Evolutionary conservation across 2,329 filamentous ascomycete genomes (phyloP), one percentile per base, ranked within the genome.

Genomic region (Colletotrichum trifolii): DNA sequence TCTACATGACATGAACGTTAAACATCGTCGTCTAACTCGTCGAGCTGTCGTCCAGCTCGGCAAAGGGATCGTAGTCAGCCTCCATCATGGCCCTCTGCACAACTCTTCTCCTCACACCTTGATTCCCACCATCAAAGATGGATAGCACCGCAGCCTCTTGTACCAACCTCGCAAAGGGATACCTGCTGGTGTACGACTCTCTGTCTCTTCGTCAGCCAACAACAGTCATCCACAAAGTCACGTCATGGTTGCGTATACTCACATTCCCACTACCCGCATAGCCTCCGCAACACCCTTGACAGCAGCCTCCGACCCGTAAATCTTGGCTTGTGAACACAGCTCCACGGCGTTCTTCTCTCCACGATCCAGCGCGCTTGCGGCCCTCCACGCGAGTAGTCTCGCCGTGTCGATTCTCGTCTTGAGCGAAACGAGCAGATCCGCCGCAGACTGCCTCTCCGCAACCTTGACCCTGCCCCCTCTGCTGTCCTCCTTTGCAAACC

Each of bases 221-320:
- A 7, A 12, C 12, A 10, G 6, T 15, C 38, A 12, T 8, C 3
- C 1, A 2, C 8, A 25, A 6, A 4, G 12, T 6, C 7, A 33
- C 25, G 25, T 25, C 25, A 25, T 25, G 25, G 25, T 25, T 25
- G 25, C 25, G 25, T 25, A 5, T 25, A 72, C 74, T 74, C 63
- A 77, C 80, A 87, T 78, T 43, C 85, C 85, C 13, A 87, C 82
- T 9, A 79, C 79, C 62, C 80, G 81, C 67, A 87, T 86, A 5
- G 79, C 81, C 66, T 85, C 83, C 54, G 77, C 75, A 7, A 82
- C 78, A 8, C 76, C 79, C 68, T 82, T 80, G 1, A 85, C 82
- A 1, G 81, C 79, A 33, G 76, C 74, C 60, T 86, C 84, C 3
- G 80, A 83, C 54, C 81, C 82, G 64, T 78, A 85, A 1, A 87